phyloP scores from a whole-genome alignment of 2,329 filamentous ascomycete species.

The Botrytis deweyae region DNA sequence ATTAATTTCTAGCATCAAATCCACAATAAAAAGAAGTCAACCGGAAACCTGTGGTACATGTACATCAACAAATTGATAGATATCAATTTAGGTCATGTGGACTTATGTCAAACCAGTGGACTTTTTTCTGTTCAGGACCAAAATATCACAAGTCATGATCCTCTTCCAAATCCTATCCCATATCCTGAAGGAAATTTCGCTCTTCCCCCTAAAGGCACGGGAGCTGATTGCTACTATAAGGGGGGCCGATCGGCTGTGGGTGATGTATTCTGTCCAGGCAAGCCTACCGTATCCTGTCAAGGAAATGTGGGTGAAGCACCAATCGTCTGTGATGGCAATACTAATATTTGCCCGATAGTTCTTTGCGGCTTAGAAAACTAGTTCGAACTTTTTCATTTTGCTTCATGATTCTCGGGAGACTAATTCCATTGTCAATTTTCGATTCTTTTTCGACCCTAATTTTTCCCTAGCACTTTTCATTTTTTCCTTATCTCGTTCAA shows the following conservation, averaged over 20 bases:
- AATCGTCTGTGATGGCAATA: background rate
- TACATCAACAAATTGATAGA: too few species aligned
- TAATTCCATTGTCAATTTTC: background rate
- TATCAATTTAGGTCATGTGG: too few species aligned
- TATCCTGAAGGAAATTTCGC: too few species aligned
- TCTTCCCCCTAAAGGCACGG: too few species aligned
- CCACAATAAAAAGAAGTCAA: too few species aligned
- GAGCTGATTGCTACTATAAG: too few species aligned
- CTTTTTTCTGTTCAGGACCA: too few species aligned
- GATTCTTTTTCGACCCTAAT: rapidly evolving
- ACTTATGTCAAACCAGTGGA: too few species aligned
- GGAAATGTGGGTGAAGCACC: background rate
- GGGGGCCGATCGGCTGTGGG: background rate
- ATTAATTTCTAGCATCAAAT: too few species aligned
- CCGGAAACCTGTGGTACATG: too few species aligned
- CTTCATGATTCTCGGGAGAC: background rate
- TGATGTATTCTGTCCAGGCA: background rate
- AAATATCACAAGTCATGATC: too few species aligned
- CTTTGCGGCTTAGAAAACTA: background rate
- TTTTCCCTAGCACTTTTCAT: background rate
- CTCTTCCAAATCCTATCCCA: too few species aligned
- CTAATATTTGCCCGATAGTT: background rate
- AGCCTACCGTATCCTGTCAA: background rate
- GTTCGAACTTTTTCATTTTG: background rate
- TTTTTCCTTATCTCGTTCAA: background rate